Percentiles rank a stretch among this genome's conserved stretches.
Conservation (phyloP, 176 grass and related monocot species). For the Metroxylon sagu region DNA sequence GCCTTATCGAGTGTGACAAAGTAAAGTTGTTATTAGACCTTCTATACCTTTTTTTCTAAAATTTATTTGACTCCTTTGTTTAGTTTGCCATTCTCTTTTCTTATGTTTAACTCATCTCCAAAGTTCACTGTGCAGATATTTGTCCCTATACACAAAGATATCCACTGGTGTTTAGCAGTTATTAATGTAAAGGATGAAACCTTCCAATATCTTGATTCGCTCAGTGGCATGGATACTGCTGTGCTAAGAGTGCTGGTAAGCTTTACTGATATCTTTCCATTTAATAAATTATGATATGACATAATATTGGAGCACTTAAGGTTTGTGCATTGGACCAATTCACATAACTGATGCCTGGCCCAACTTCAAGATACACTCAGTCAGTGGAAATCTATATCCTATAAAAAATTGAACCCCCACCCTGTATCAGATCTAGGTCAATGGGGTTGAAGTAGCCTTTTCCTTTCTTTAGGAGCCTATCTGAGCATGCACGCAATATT, state of each 20-base stretch:
- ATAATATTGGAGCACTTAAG: no score
- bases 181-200: slow-evolving; percentile 86
- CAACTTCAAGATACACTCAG: no score
- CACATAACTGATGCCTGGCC: no score
- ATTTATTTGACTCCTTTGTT: slow-evolving; percentile 12
- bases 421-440: no score
- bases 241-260: slow-evolving; percentile 55
- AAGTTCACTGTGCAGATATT: slow-evolving; percentile 48
- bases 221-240: slow-evolving; percentile 56
- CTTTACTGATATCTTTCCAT: neutral
- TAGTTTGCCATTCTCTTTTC: slow-evolving; percentile 1
- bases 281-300: no score
- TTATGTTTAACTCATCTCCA: slow-evolving; percentile 18
- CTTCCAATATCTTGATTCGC: slow-evolving; percentile 91
- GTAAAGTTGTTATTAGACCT: slow-evolving; percentile 35
- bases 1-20: slow-evolving; percentile 80
- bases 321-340: no score
- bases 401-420: no score
- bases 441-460: no score
- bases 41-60: neutral
- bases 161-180: slow-evolving; percentile 95
- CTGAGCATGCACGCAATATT: no score
- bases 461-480: no score
- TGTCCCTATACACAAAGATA: slow-evolving; percentile 91
- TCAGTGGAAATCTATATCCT: no score